These are phyloP conservation scores for Auriscalpium microsporum DNA, from an alignment of 768 basidiomycete species.

Conservation along the genomic window DNA sequence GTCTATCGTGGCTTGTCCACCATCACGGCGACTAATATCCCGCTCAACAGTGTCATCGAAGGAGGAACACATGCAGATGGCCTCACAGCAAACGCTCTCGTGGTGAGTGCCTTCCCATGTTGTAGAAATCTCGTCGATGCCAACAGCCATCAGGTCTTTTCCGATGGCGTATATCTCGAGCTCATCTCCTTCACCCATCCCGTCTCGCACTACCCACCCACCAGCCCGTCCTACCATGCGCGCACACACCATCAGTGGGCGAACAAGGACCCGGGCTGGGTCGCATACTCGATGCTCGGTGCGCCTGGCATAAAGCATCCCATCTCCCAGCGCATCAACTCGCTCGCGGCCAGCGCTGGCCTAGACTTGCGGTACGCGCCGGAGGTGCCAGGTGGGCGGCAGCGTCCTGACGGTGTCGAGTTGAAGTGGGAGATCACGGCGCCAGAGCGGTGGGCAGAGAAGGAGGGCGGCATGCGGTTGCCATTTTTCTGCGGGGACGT, in stretches of 20 bases:
- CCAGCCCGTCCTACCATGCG: conserved; percentile 33
- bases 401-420: conserved; percentile 43
- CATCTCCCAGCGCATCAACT: conserved; percentile 48
- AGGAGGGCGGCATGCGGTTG: conserved; percentile 25
- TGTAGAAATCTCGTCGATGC: not conserved
- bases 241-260: conserved; percentile 50
- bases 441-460: conserved; percentile 20
- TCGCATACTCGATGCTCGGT: conserved; percentile 58
- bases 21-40: not conserved
- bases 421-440: conserved; percentile 52
- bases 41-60: conserved; percentile 43
- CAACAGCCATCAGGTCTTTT: conserved; percentile 32
- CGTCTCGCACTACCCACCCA: conserved; percentile 42
- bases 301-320: conserved; percentile 27
- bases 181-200: conserved; percentile 60
- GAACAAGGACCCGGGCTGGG: conserved; percentile 49
- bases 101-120: conserved; percentile 31
- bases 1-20: too few relatives aligned
- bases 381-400: conserved; percentile 47
- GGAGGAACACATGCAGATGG: conserved; percentile 63
- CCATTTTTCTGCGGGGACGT: conserved; percentile 76
- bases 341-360: conserved; percentile 28
- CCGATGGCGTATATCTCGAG: conserved; percentile 58
- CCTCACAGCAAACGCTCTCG: conserved; percentile 54
- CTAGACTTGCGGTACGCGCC: conserved; percentile 33